A percentile compares a stretch with the other conserved stretches of the same genome.
Conservation (phyloP, 1,139 yeast genomes). For the Diutina mesorugosa region DNA sequence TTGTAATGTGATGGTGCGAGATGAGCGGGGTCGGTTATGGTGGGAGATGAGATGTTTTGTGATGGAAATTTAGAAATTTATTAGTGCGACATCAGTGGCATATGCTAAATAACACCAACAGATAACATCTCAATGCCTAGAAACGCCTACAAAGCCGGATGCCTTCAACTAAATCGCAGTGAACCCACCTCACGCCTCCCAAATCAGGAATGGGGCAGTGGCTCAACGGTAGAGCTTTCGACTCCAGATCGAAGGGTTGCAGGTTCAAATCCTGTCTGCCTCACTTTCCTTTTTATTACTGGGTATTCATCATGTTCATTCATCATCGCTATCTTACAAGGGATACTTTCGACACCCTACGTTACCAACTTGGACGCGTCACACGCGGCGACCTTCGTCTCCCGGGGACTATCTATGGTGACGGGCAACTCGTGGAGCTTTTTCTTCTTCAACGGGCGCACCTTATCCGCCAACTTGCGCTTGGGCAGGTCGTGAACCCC, state of each 20-base stretch:
- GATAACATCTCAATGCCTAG: no score
- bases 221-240: conserved; percentile 3
- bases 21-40: not conserved
- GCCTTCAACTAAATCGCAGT: no score
- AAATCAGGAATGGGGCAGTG: conserved; percentile 1
- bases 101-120: no score
- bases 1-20: not conserved
- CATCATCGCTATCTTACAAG: not conserved
- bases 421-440: not conserved
- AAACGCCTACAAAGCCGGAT: no score
- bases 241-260: conserved; percentile 9
- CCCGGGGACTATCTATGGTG: not conserved
- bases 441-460: not conserved
- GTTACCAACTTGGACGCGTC: no score
- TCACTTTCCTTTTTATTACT: conserved; percentile 5
- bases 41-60: no score
- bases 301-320: not conserved
- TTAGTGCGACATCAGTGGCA: no score
- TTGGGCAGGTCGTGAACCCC: not conserved
- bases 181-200: no score
- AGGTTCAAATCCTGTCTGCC: conserved; percentile 12
- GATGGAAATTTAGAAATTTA: no score
- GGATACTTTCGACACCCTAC: not conserved
- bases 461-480: not conserved
- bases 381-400: no score